These are phyloP conservation scores for Avena sativa DNA, from an alignment of 176 grass and related monocot genomes.

Conservation along the genomic window DNA sequence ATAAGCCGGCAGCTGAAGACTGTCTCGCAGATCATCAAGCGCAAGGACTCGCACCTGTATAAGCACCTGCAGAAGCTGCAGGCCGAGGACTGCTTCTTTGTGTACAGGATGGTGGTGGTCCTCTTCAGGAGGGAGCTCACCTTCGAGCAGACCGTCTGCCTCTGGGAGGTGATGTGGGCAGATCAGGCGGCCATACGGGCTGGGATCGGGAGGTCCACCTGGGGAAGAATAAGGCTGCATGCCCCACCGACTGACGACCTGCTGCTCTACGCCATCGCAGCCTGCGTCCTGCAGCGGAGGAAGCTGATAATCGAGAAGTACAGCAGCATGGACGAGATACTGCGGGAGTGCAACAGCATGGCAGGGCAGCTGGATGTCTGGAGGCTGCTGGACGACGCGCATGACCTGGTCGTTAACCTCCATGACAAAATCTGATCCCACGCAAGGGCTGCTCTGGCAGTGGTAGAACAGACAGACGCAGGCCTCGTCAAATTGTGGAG, in stretches of 20 bases:
- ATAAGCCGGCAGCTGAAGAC: slow-evolving; percentile 88
- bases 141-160: slow-evolving; percentile 85
- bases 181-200: slow-evolving; percentile 88
- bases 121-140: slow-evolving; percentile 93
- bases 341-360: slow-evolving; percentile 94
- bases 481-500: slow-evolving; percentile 16
- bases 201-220: slow-evolving; percentile 74
- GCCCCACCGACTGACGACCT: slow-evolving; percentile 87
- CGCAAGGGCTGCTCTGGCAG: background rate
- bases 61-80: slow-evolving; percentile 93
- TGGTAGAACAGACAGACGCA: background rate
- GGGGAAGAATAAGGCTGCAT: slow-evolving; percentile 79
- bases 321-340: slow-evolving; percentile 94
- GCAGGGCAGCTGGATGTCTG: slow-evolving; percentile 88
- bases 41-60: slow-evolving; percentile 85
- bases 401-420: slow-evolving; percentile 88
- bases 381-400: slow-evolving; percentile 91
- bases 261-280: slow-evolving; percentile 88
- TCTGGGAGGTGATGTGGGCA: slow-evolving; percentile 99
- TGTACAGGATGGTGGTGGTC: slow-evolving; percentile 98
- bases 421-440: slow-evolving; percentile 86
- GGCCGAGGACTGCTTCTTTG: slow-evolving; percentile 98
- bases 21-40: slow-evolving; percentile 95
- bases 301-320: slow-evolving; percentile 97
- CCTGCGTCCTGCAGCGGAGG: slow-evolving; percentile 89